Percentiles rank a stretch among this genome's conserved stretches.
These are phyloP conservation scores for Fusarium temperatum DNA, from an alignment of 2,329 filamentous ascomycete genomes.

Conservation along the genomic window DNA sequence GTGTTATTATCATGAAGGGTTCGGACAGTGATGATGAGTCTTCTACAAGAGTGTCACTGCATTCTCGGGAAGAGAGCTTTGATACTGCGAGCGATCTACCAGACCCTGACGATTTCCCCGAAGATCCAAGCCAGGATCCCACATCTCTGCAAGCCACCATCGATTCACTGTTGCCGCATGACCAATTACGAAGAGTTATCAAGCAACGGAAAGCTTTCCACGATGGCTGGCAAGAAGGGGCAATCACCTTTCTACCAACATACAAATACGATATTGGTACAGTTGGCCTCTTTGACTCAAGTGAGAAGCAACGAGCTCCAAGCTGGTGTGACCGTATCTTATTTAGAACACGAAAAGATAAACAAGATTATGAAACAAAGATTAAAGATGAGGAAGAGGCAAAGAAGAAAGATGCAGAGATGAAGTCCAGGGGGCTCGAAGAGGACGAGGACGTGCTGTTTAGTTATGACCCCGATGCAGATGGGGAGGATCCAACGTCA, in stretches of 20 bases:
- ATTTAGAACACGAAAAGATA: constrained; percentile 79
- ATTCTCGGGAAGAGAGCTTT: constrained; percentile 49
- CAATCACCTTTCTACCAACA: constrained; percentile 88
- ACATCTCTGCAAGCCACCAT: constrained; percentile 89
- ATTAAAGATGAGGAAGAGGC: constrained; percentile 71
- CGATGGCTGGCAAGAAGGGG: constrained; percentile 90
- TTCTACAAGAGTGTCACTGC: constrained; percentile 47
- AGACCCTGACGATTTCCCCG: constrained; percentile 71
- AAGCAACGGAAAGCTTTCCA: constrained; percentile 81
- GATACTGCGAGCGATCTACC: constrained; percentile 58
- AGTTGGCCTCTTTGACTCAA: constrained; percentile 90
- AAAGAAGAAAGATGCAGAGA: constrained; percentile 80
- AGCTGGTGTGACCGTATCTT: constrained; percentile 98
- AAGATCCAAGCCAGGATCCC: constrained; percentile 79
- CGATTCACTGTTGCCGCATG: constrained; percentile 85
- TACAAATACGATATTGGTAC: constrained; percentile 99
- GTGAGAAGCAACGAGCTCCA: constrained; percentile 90
- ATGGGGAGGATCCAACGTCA: constrained; percentile 58
- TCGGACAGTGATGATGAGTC: constrained; percentile 59
- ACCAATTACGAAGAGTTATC: constrained; percentile 83
- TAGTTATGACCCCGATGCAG: constrained; percentile 86
- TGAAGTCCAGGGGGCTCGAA: constrained; percentile 82
- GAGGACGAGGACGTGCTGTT: constrained; percentile 88
- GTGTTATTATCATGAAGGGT: constrained; percentile 58
- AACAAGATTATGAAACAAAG: constrained; percentile 70